Conservation (phyloP, 75 land plant species). For the Picea glauca region DNA sequence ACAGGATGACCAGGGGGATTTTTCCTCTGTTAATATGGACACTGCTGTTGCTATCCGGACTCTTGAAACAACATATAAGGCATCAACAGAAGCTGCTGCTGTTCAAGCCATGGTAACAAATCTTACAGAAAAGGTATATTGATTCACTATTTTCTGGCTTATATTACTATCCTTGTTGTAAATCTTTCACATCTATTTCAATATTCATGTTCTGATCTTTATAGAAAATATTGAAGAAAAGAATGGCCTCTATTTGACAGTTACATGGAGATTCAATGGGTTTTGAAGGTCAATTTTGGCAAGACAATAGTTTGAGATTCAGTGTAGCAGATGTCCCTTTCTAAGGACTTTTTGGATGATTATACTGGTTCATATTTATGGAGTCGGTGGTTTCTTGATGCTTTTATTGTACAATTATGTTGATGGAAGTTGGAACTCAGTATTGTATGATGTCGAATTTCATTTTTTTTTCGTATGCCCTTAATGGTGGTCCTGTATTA, state of each 20-base stretch:
- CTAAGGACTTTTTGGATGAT: neutral
- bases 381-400: neutral
- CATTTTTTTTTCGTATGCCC: neutral
- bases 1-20: slow-evolving; percentile 81
- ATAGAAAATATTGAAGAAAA: neutral
- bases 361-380: neutral
- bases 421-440: neutral
- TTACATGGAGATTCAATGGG: neutral
- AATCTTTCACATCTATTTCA: neutral
- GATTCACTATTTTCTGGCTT: neutral
- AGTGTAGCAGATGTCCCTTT: neutral
- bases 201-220: neutral
- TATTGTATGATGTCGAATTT: neutral
- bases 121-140: slow-evolving; percentile 64
- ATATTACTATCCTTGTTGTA: neutral
- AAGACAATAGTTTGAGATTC: neutral
- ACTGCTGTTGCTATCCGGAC: slow-evolving; percentile 85
- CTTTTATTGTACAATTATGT: neutral
- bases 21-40: slow-evolving; percentile 77
- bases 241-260: neutral
- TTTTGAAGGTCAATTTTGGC: neutral
- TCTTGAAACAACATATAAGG: slow-evolving; percentile 71
- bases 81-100: slow-evolving; percentile 66
- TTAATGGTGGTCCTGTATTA: too few species aligned
- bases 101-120: slow-evolving; percentile 66